These are phyloP conservation scores for Agrocybe praecox DNA, from an alignment of 768 basidiomycete genomes.

Conservation along the genomic window DNA sequence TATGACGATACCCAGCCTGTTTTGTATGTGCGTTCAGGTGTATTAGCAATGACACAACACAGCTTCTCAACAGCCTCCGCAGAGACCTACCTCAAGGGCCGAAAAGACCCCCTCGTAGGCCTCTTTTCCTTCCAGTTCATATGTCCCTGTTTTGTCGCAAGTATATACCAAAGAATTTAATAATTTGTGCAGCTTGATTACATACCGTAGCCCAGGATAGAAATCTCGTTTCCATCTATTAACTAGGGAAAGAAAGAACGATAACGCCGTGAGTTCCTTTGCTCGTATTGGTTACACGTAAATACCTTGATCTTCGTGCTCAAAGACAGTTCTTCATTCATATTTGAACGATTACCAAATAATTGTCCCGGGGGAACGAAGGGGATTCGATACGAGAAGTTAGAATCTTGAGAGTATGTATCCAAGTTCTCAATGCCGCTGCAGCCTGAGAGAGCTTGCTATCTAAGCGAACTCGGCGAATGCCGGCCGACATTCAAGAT, in stretches of 20 bases:
- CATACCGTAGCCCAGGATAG: slow-evolving; percentile 60
- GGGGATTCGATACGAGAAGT: too few relatives aligned
- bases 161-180: not conserved
- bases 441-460: too few relatives aligned
- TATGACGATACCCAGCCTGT: slow-evolving; percentile 65
- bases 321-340: not conserved
- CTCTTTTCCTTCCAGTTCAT: slow-evolving; percentile 61
- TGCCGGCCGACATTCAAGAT: not conserved
- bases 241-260: slow-evolving; percentile 7
- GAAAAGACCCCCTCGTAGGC: slow-evolving; percentile 58
- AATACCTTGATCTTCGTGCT: slow-evolving; percentile 6
- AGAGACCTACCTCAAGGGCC: slow-evolving; percentile 55
- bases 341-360: not conserved
- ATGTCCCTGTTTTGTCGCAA: slow-evolving; percentile 43
- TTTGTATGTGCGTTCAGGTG: slow-evolving; percentile 8
- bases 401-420: too few relatives aligned
- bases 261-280: not conserved
- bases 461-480: too few relatives aligned
- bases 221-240: slow-evolving; percentile 42
- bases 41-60: not conserved
- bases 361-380: too few relatives aligned
- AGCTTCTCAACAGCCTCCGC: not conserved
- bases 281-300: not conserved
- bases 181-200: slow-evolving; percentile 2
- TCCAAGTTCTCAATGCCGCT: too few relatives aligned